Evolutionary conservation across 306 rosid species (phyloP), one percentile per base, ranked within the genome.

Genomic region (Vigna mungo): DNA sequence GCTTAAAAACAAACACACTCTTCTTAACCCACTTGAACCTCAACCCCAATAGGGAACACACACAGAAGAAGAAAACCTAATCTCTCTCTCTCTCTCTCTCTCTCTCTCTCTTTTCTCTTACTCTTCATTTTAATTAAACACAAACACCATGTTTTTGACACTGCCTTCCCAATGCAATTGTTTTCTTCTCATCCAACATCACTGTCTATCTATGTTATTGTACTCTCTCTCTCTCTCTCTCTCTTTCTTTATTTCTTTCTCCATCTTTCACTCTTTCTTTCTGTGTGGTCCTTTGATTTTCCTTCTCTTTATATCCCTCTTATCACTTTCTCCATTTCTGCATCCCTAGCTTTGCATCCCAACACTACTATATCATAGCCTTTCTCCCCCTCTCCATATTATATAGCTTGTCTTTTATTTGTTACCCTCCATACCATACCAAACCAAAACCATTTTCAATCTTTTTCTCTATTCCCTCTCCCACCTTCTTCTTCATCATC

Each of bases 31-130:
- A 90, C 96, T 90, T 90, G 88, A 89, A 79, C 81, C 79, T 83
- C 75, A 86, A 81, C 92, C 92, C 97, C 88, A 88, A 88, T 68
- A 85, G 93, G 97, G 90, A 89, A 88, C 96, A 90, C 75, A 23
- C 60, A 77, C 85, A 84, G 36, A 83, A 69, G 78, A 63, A 81
- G 80, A 79, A 79, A 67, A 79, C 62, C 84, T 84, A 59, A 21
- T 23, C 55, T 12, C 62, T 76, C 80, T 46, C 71, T 77, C 47
- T 44, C 51, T 30, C 68, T 44, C 51, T 30, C 68, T 47, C 62
- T 1, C 65, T 27, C 18, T 51, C 67, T 20, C 60, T 44, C 12
- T 51, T 59, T 7, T 1, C 66, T 30, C 20, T 51, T 74, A 18
- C 60, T 54, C 60, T 54, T 20, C 30, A 25, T 23, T 21, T 66